Base-by-base conservation (phyloP, 1,139 yeast species). In the Lodderomyces elongisporus region DNA sequence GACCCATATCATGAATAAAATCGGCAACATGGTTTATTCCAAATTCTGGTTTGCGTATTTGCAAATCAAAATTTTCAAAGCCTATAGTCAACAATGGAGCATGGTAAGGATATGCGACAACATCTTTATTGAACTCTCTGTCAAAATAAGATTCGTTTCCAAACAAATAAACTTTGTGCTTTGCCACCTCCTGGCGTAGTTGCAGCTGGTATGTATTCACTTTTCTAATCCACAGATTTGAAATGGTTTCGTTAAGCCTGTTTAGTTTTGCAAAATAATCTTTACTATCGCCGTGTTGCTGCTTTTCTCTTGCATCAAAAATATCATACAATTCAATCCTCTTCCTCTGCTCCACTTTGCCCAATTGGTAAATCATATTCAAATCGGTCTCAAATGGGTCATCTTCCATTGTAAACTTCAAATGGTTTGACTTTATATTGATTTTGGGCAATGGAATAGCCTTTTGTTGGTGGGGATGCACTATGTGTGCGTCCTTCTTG, bases 351-450 rank as follows among this genome's bases (percentile, higher is more conserved):
- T 87, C 96, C 4, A 74, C 58, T 33, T 70, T 44, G 2, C 96
- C 96, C 22, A 85, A 69, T 48, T 84, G 91, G 54, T 75, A 85
- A 17, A 85, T 79, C 72, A 83, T 71, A 27, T 75, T 76, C 37
- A 89, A 58, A 45, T 87, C 82, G 2, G 82, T 59, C 56, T 89
- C 98, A 53, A 91, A 87, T 4, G 93, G 87, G 56, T 89, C 96
- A 57, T 88, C 96, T 39, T 79, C 87, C 58, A 81, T 62, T 8
- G 60, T 50, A 31, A 81, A 60, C 2, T 69, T 48, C 5, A 85
- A 47, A 18, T 62, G 60, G 4, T 66, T 60, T 0, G 88, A 58
- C 33, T 54, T 62, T 9, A 87, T 33, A 8, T 67, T 61, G 3
- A 83, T 62, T 14, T 58, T 58, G 0, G 93, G 93, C 8, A 84